phyloP scores from a whole-genome alignment of 495 filamentous ascomycete genomes.

The Neurospora tetraspora region DNA sequence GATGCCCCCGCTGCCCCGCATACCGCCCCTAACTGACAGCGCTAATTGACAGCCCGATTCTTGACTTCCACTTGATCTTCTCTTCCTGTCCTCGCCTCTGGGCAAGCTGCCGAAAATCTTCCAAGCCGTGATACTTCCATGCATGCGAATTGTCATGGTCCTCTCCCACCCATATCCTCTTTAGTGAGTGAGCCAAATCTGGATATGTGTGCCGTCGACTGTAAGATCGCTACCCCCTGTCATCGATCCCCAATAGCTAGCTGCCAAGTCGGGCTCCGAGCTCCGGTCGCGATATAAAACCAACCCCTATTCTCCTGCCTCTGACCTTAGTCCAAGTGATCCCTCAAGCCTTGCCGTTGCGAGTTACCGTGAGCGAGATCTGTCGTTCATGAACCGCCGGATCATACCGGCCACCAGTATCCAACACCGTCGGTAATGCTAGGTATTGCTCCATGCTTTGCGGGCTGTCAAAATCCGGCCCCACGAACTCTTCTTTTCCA shows the following conservation, averaged over 20 bases:
- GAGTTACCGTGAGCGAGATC: neutral
- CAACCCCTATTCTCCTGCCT: neutral
- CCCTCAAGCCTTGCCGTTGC: neutral
- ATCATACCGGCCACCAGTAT: neutral
- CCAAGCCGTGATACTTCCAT: neutral
- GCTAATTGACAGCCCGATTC: neutral
- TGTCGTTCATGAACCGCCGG: neutral
- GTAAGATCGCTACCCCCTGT: neutral
- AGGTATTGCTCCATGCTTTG: too few relatives aligned
- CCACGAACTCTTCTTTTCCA: too few relatives aligned
- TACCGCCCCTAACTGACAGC: neutral
- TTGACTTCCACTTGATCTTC: neutral
- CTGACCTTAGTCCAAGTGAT: neutral
- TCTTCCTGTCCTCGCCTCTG: neutral
- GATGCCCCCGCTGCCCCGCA: neutral
- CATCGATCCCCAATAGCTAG: neutral
- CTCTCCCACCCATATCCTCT: neutral
- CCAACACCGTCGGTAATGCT: too few relatives aligned
- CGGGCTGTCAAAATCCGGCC: too few relatives aligned
- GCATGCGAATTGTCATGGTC: neutral
- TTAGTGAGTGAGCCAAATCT: neutral
- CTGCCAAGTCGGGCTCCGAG: neutral
- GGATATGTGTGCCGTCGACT: neutral
- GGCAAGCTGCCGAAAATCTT: neutral
- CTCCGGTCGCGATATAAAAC: neutral